Evolutionary conservation across 148 eudicot genomes (phyloP).

Genomic region (Fagopyrum esculentum): DNA sequence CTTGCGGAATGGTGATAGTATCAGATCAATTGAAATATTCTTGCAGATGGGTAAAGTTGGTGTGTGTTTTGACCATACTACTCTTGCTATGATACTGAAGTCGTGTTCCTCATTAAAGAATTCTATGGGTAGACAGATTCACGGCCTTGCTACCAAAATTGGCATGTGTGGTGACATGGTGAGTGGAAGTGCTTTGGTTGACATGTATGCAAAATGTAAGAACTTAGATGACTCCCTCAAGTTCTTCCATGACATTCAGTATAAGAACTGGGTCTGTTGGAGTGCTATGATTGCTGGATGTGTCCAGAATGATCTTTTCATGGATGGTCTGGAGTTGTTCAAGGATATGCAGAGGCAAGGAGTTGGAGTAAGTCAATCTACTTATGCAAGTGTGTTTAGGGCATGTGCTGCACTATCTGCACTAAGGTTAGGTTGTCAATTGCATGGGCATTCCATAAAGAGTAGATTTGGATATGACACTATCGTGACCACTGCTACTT

Average conservation of each 20-base stretch:
- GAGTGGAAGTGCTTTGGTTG: slow-evolving; percentile 68
- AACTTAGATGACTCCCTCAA: slow-evolving; percentile 43
- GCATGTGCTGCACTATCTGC: slow-evolving; percentile 70
- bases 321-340: slow-evolving; percentile 53
- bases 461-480: slow-evolving; percentile 53
- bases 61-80: slow-evolving; percentile 47
- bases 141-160: slow-evolving; percentile 55
- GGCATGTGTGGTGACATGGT: slow-evolving; percentile 70
- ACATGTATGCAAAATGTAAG: slow-evolving; percentile 87
- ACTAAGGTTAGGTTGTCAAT: slow-evolving; percentile 52
- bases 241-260: slow-evolving; percentile 61
- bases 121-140: slow-evolving; percentile 50
- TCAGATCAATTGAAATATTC: slow-evolving; percentile 44
- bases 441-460: slow-evolving; percentile 83
- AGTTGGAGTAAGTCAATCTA: slow-evolving; percentile 75
- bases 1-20: slow-evolving; percentile 43
- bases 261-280: slow-evolving; percentile 85
- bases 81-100: slow-evolving; percentile 64
- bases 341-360: slow-evolving; percentile 77
- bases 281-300: slow-evolving; percentile 81
- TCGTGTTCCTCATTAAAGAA: slow-evolving; percentile 54
- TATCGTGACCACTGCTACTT: slow-evolving; percentile 74
- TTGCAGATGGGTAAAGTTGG: slow-evolving; percentile 39
- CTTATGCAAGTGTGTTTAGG: slow-evolving; percentile 82
- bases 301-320: slow-evolving; percentile 55